Conservation (phyloP, 83 land plant genomes). For the Diphasiastrum complanatum region DNA sequence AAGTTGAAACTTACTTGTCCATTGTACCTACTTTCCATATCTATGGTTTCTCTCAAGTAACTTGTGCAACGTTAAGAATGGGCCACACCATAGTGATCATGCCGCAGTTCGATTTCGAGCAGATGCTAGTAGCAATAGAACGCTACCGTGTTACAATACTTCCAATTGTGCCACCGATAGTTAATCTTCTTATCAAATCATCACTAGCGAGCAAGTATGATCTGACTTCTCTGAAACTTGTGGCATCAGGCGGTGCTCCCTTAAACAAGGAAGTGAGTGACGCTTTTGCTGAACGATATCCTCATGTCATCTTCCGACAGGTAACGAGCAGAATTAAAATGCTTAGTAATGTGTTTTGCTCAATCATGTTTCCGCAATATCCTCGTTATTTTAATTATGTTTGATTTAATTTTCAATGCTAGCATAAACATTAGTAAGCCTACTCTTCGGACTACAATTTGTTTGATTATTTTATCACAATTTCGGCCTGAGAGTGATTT, state of each 20-base stretch:
- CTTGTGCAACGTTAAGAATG: slow-evolving; percentile 36
- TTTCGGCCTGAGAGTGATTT: no score
- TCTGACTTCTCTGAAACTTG: slow-evolving; percentile 37
- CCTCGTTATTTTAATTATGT: no score
- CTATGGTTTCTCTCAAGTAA: slow-evolving; percentile 61
- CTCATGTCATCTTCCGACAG: no score
- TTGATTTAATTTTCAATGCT: no score
- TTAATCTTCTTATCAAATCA: slow-evolving; percentile 49
- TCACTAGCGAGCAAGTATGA: slow-evolving; percentile 35
- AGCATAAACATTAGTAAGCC: no score
- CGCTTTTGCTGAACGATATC: slow-evolving; percentile 50
- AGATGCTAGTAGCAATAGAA: slow-evolving; percentile 51
- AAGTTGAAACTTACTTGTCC: no score
- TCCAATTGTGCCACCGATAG: slow-evolving; percentile 85
- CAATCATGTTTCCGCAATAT: no score
- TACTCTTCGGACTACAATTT: no score
- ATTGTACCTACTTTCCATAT: slow-evolving; percentile 93
- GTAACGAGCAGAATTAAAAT: no score
- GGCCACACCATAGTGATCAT: slow-evolving; percentile 67
- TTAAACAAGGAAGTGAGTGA: slow-evolving; percentile 71
- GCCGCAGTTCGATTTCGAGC: slow-evolving; percentile 58
- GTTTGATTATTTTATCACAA: no score
- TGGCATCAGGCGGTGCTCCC: slow-evolving; percentile 73
- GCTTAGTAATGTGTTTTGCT: no score
- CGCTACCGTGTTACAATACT: slow-evolving; percentile 44